Evolutionary conservation across 331 rosid species (phyloP), one percentile per base, ranked within the genome.

Genomic region (Acacia pycnantha): DNA sequence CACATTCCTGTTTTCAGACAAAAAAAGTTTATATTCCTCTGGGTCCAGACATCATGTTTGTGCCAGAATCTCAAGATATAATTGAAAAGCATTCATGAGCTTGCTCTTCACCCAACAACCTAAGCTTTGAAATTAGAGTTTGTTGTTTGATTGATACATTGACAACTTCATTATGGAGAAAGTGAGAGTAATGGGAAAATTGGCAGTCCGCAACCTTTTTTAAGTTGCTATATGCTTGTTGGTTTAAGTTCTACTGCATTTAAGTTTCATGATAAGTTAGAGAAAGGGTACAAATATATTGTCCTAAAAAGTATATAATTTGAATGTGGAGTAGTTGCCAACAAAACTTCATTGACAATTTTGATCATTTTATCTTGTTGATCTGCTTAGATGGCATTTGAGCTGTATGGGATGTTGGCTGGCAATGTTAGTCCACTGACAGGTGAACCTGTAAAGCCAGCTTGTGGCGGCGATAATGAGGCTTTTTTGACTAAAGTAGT

Each of bases 361-460:
- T 70, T 71, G 58, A 76, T 80, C 0, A 43, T 24, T 86, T 81
- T 82, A n/a, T 67, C 76, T 46, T 84, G 33, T 48, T 50, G 35
- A 84, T 54, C 48, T 69, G 61, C 76, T 18, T 74, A 95, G 99
- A 95, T 95, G 99, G 99, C 99, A 79, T 92, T 89, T 90, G 99
- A 95, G 89, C 82, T 95, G 89, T 92, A 93, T 81, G 99, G 99
- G 75, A 90, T 95, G 96, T 81, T 95, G 84, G 90, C 97, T 66
- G 94, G 94, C 64, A 90, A 78, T 90, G 94, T 95, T 81, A 93
- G 99, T 88, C 84, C 96, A 77, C 71, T 72, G 90, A 95, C 99
- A 0, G 99, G 99, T 21, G 99, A 95, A 88, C 96, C 89, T 79
- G 74, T 93, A 84, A 93, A 87, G 88, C 99, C 99, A 70, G 98